Evolutionary conservation across 257 asterid species (phyloP).

Genomic region (Nemophila menziesii): DNA sequence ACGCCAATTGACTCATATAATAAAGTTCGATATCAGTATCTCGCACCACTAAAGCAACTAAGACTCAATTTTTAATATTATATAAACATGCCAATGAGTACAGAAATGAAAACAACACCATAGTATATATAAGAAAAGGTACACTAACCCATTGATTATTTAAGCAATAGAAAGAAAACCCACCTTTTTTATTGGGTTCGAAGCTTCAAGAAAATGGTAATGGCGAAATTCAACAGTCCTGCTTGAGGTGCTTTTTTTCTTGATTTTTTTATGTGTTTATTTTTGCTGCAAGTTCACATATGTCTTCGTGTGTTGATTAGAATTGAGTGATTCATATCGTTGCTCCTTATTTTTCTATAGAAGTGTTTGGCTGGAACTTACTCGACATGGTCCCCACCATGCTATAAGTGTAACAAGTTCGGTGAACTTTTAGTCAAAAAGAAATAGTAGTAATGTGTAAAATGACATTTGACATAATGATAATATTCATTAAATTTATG

Average conservation of each 20-base stretch:
- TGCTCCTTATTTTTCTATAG: not conserved
- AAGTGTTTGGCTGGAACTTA: not conserved
- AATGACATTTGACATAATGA: no score
- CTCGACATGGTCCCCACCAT: not conserved
- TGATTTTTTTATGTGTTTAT: not conserved
- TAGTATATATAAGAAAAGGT: not conserved
- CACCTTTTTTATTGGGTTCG: constrained; percentile 7
- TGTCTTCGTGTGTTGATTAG: constrained; percentile 12
- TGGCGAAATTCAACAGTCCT: constrained; percentile 5
- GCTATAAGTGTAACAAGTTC: not conserved
- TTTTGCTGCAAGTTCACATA: constrained; percentile 12
- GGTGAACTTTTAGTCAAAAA: not conserved
- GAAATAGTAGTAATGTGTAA: no score
- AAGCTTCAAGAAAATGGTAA: constrained; percentile 8
- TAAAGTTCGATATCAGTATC: no score
- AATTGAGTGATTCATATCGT: constrained; percentile 40
- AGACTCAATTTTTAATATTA: constrained; percentile 12
- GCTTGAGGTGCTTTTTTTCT: constrained; percentile 8
- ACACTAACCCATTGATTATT: constrained; percentile 8
- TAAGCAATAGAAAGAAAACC: constrained; percentile 6
- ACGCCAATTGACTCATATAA: no score
- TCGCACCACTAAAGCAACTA: no score
- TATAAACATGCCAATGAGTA: constrained; percentile 9
- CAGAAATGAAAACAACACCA: constrained; percentile 18
- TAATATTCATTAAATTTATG: no score